These are phyloP conservation scores for Xylariales sp. DNA, from an alignment of 2,329 filamentous ascomycete genomes.

Conservation along the genomic window DNA sequence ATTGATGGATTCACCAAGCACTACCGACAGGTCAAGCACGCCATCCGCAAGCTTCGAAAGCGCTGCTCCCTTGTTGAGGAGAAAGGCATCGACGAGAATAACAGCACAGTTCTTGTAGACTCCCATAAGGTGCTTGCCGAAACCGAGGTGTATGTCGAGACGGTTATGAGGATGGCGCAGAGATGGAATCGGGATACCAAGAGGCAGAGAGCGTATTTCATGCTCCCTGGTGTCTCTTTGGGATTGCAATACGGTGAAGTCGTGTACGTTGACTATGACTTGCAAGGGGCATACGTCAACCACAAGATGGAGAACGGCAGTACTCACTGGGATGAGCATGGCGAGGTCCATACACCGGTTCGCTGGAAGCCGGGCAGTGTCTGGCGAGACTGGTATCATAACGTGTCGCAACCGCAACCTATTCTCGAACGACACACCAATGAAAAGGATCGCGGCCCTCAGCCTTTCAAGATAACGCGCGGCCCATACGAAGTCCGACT, in stretches of 20 bases:
- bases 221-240: conserved; percentile 10
- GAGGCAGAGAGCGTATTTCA: conserved; percentile 5
- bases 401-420: conserved; percentile 1
- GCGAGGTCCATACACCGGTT: conserved; percentile 1
- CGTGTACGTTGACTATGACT: background rate
- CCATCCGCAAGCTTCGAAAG: conserved; percentile 5
- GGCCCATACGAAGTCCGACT: background rate
- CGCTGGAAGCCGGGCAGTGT: conserved; percentile 7
- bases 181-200: conserved; percentile 6
- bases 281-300: background rate
- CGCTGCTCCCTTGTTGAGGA: background rate
- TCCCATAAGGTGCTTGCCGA: background rate
- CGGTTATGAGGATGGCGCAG: background rate
- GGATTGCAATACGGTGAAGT: conserved; percentile 9
- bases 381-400: conserved; percentile 11
- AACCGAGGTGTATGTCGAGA: background rate
- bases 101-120: background rate
- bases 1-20: conserved; percentile 9
- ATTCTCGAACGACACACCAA: background rate
- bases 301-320: background rate
- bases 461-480: background rate
- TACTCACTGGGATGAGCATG: background rate
- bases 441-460: background rate
- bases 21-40: background rate
- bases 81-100: background rate